Evolutionary conservation across 306 rosid genomes (phyloP).

Genomic region (Citrullus mucosospermus): DNA sequence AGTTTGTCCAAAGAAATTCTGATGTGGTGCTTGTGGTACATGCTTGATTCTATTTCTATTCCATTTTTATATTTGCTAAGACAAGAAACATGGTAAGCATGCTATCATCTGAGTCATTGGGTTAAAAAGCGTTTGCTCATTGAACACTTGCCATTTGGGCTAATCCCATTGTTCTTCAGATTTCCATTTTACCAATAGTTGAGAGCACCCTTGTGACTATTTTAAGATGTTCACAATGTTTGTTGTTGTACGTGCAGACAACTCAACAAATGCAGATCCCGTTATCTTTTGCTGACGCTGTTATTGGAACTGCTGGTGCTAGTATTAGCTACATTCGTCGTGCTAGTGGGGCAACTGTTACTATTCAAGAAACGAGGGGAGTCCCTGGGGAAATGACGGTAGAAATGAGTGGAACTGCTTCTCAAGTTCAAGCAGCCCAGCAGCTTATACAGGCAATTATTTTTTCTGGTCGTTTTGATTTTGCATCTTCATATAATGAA

Average conservation of each 20-base stretch:
- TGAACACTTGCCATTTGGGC: neutral
- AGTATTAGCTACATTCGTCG: slow-evolving; percentile 93
- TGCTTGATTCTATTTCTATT: neutral
- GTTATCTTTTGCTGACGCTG: slow-evolving; percentile 90
- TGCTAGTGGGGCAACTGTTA: slow-evolving; percentile 90
- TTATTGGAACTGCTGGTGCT: slow-evolving; percentile 90
- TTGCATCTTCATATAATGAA: neutral
- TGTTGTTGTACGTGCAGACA: slow-evolving; percentile 39
- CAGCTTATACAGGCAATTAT: slow-evolving; percentile 80
- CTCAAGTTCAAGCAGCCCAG: slow-evolving; percentile 92
- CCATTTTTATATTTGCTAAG: neutral
- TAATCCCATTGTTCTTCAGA: neutral
- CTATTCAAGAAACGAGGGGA: slow-evolving; percentile 94
- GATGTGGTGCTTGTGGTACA: neutral
- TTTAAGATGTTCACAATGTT: neutral
- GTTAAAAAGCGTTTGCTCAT: neutral
- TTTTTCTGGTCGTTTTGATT: slow-evolving; percentile 8
- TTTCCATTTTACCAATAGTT: neutral
- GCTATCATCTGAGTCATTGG: neutral
- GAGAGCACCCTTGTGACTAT: neutral
- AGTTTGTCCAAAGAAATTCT: neutral
- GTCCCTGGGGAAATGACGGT: slow-evolving; percentile 99
- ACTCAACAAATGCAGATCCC: slow-evolving; percentile 95
- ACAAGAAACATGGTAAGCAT: neutral
- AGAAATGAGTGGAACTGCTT: slow-evolving; percentile 89